Evolutionary conservation across 306 rosid genomes (phyloP).

Genomic region (Malus domestica): ASM211411v1 NC_041802.1:30195001-30195500

Average conservation of each 20-base stretch:
- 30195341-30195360: slow-evolving; percentile 58
- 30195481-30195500: slow-evolving; percentile 14
- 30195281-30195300: slow-evolving; percentile 70
- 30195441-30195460: not conserved
- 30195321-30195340: slow-evolving; percentile 45
- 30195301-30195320: slow-evolving; percentile 84
- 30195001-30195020: not conserved
- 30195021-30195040: not conserved
- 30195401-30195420: slow-evolving; percentile 63
- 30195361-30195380: slow-evolving; percentile 67
- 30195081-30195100: slow-evolving; percentile 80
- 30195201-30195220: not conserved
- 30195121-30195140: slow-evolving; percentile 36
- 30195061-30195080: slow-evolving; percentile 49
- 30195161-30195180: slow-evolving; percentile 92
- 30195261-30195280: slow-evolving; percentile 6
- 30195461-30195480: not conserved
- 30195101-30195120: slow-evolving; percentile 50
- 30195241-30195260: not conserved
- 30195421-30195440: slow-evolving; percentile 9
- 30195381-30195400: slow-evolving; percentile 73
- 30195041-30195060: not conserved
- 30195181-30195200: slow-evolving; percentile 79
- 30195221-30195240: not conserved
- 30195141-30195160: slow-evolving; percentile 90